These are phyloP conservation scores for Tetrapisispora namnaoensis DNA, from an alignment of 805 yeast genomes.

Conservation along the genomic window DNA sequence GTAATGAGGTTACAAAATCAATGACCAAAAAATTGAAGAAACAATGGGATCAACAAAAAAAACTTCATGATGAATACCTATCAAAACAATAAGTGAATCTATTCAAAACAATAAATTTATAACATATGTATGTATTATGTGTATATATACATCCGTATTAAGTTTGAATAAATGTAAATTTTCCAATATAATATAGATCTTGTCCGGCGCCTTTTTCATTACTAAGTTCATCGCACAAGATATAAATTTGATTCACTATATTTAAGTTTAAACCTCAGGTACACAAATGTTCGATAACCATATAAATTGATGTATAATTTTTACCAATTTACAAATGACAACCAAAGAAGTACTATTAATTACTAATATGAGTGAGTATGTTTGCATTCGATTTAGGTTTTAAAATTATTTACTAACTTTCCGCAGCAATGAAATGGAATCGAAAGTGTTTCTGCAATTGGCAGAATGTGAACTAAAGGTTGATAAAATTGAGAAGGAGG, in stretches of 20 bases:
- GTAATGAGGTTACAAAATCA: conserved; percentile 80
- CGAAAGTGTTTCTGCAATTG: conserved; percentile 27
- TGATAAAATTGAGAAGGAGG: conserved; percentile 50
- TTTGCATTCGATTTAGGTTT: not conserved
- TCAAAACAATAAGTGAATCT: conserved; percentile 4
- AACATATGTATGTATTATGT: not conserved
- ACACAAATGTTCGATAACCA: too few species aligned
- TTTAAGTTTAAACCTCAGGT: too few species aligned
- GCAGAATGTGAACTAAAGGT: conserved; percentile 51
- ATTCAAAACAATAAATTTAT: not conserved
- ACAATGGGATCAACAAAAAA: conserved; percentile 69
- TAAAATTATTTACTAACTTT: not conserved
- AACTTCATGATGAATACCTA: conserved; percentile 61
- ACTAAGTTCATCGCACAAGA: not conserved
- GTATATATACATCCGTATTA: not conserved
- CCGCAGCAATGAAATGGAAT: not conserved
- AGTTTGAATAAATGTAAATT: not conserved
- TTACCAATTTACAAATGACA: not conserved
- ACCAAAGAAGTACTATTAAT: not conserved
- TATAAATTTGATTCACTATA: too few species aligned
- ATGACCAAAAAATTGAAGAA: conserved; percentile 73
- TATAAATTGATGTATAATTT: not conserved
- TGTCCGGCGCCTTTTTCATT: too few species aligned
- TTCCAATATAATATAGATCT: too few species aligned
- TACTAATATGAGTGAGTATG: not conserved